Evolutionary conservation across 2,329 filamentous ascomycete species (phyloP).

Genomic region (Scedosporium dehoogii): DNA sequence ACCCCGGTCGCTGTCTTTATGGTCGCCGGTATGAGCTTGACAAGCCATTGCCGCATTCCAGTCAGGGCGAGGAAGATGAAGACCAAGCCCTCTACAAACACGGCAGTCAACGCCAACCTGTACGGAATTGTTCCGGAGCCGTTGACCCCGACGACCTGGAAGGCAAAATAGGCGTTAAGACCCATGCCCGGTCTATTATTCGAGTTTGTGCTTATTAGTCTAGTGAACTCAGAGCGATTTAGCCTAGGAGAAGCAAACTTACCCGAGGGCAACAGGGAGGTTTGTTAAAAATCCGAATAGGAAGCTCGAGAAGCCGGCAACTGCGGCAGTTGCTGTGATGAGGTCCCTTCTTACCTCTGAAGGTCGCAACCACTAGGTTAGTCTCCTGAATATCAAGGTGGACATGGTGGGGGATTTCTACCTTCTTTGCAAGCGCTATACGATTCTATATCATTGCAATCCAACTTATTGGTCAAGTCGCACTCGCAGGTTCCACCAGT

Average conservation of each 20-base stretch:
- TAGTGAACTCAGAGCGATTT: not conserved
- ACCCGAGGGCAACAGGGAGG: slow-evolving; percentile 45
- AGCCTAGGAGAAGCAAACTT: slow-evolving; percentile 7
- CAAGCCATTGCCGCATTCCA: slow-evolving; percentile 64
- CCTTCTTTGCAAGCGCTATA: slow-evolving; percentile 38
- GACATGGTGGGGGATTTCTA: slow-evolving; percentile 15
- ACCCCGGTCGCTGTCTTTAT: slow-evolving; percentile 58
- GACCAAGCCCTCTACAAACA: slow-evolving; percentile 56
- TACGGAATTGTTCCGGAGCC: slow-evolving; percentile 49
- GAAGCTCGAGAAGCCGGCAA: slow-evolving; percentile 65
- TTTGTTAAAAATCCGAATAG: slow-evolving; percentile 75
- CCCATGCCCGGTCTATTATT: slow-evolving; percentile 51
- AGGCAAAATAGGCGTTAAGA: slow-evolving; percentile 58
- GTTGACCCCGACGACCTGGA: slow-evolving; percentile 54
- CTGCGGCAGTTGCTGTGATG: slow-evolving; percentile 74
- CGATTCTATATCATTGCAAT: slow-evolving; percentile 37
- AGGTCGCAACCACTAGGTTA: slow-evolving; percentile 7
- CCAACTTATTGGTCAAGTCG: slow-evolving; percentile 27
- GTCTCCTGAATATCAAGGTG: not conserved
- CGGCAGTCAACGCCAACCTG: slow-evolving; percentile 49
- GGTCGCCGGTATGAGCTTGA: slow-evolving; percentile 53
- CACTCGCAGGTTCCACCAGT: slow-evolving; percentile 72
- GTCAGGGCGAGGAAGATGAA: slow-evolving; percentile 55
- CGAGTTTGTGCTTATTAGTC: slow-evolving; percentile 4
- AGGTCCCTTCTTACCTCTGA: slow-evolving; percentile 62